phyloP scores from a whole-genome alignment of 2,329 filamentous ascomycete genomes.

The Elsinoe ampelina region DNA sequence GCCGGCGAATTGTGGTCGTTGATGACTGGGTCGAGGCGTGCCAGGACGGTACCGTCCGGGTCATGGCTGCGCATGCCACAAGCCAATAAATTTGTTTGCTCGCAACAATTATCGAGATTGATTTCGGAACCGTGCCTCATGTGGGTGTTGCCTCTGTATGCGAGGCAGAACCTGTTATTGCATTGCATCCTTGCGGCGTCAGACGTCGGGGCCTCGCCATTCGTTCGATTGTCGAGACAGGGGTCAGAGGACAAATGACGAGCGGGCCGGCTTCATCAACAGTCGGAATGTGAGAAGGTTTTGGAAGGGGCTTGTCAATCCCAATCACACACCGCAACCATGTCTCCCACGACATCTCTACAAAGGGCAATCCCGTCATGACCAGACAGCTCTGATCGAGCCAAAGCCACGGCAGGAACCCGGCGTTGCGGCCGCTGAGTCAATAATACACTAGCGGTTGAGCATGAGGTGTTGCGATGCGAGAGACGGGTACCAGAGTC shows the following conservation, averaged over 20 bases:
- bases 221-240: slow-evolving; percentile 11
- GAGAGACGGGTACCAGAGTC: slow-evolving; percentile 8
- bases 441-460: slow-evolving; percentile 4
- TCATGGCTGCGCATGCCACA: neutral
- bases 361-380: neutral
- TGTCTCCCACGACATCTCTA: neutral
- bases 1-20: neutral
- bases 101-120: neutral
- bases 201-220: neutral
- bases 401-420: slow-evolving; percentile 5
- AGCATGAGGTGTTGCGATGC: neutral
- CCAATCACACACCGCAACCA: slow-evolving; percentile 1
- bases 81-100: slow-evolving; percentile 1
- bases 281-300: slow-evolving; percentile 10
- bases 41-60: neutral
- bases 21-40: neutral
- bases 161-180: neutral
- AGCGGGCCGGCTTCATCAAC: neutral
- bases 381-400: slow-evolving; percentile 5
- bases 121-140: slow-evolving; percentile 1
- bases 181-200: slow-evolving; percentile 5
- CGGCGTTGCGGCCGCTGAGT: slow-evolving; percentile 4
- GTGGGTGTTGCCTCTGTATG: neutral
- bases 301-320: neutral
- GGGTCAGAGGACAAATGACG: slow-evolving; percentile 3